phyloP scores from a whole-genome alignment of 177 flowering plant genomes.

The Vitis hybrid region DNA sequence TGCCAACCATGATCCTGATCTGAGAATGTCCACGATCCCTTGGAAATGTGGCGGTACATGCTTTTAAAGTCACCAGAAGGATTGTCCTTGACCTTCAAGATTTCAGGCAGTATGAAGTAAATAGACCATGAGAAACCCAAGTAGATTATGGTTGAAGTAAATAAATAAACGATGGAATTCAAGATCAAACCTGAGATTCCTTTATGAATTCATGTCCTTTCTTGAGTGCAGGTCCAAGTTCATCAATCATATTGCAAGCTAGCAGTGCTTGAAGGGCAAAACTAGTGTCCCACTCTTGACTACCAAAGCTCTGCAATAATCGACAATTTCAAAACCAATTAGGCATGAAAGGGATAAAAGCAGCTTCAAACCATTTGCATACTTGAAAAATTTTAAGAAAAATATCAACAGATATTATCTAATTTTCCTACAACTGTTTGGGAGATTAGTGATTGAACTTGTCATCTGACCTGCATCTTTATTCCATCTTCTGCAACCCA shows the following conservation, averaged over 20 bases:
- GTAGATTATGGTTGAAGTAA: neutral
- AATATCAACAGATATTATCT: neutral
- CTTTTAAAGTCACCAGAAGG: conserved; percentile 10
- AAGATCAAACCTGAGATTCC: conserved; percentile 34
- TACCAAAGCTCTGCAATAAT: conserved; percentile 32
- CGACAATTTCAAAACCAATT: too few species aligned
- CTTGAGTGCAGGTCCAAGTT: conserved; percentile 27
- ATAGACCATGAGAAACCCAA: neutral
- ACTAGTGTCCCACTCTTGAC: conserved; percentile 44
- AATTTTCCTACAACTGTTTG: too few species aligned
- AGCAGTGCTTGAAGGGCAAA: conserved; percentile 42
- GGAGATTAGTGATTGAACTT: too few species aligned
- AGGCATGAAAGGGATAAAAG: neutral
- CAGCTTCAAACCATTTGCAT: neutral
- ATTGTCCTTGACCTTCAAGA: conserved; percentile 20
- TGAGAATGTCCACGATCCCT: too few species aligned
- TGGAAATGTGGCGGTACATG: too few species aligned
- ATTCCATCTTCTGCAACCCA: conserved; percentile 58
- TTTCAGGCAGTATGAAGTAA: neutral
- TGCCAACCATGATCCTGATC: too few species aligned
- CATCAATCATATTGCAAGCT: conserved; percentile 33
- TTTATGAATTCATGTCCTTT: conserved; percentile 41
- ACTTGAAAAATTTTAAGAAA: too few species aligned
- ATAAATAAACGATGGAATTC: neutral
- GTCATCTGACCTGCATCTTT: conserved; percentile 20